phyloP scores from a whole-genome alignment of 148 eudicot species.

The Pouteria glomerata region DNA sequence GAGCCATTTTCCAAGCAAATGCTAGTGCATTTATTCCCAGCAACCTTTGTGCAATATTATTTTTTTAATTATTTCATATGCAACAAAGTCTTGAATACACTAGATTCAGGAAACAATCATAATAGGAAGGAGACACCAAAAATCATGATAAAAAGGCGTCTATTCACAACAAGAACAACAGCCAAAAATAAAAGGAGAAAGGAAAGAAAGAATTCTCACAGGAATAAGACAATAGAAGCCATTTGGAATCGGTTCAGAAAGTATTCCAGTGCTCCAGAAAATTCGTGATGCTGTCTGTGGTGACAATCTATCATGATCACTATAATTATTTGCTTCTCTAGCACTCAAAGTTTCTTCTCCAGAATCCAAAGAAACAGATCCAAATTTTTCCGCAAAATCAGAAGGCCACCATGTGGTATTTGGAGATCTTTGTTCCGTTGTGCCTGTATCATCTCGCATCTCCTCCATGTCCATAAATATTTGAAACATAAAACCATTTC shows the following conservation, averaged over 20 bases:
- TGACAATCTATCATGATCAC: constrained; percentile 38
- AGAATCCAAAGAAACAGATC: constrained; percentile 73
- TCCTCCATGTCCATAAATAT: constrained; percentile 69
- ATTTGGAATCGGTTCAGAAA: constrained; percentile 82
- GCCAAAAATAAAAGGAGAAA: neutral
- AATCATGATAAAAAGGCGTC: neutral
- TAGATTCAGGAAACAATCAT: neutral
- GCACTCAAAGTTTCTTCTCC: constrained; percentile 43
- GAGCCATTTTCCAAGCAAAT: too few relatives aligned
- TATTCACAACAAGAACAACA: neutral
- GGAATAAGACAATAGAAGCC: constrained; percentile 89
- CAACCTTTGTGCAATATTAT: too few relatives aligned
- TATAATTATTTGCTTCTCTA: constrained; percentile 36
- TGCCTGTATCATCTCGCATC: constrained; percentile 47
- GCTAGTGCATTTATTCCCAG: too few relatives aligned
- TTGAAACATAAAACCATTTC: constrained; percentile 47
- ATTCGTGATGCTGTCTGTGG: constrained; percentile 64
- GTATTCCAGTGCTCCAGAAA: constrained; percentile 86
- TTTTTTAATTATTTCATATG: too few relatives aligned
- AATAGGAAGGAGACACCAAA: neutral
- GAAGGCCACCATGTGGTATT: constrained; percentile 69
- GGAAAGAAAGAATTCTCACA: constrained; percentile 38
- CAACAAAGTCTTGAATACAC: too few relatives aligned
- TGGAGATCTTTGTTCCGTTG: constrained; percentile 63
- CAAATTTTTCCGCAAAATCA: constrained; percentile 65